Conservation (phyloP, 176 grass and related monocot genomes). For the Areca catechu region DNA sequence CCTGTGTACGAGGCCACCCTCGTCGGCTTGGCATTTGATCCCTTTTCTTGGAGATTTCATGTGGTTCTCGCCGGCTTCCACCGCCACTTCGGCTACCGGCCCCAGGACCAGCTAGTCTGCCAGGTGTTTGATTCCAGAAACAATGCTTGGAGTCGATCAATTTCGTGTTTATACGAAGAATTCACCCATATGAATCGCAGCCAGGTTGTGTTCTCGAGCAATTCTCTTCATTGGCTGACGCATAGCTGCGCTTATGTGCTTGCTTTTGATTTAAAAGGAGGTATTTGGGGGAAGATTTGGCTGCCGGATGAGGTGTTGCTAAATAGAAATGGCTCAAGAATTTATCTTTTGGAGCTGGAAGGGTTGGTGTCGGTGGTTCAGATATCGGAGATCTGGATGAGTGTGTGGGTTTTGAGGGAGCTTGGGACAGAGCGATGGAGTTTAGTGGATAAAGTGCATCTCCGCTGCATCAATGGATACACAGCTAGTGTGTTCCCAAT, state of each 20-base stretch:
- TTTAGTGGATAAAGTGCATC: conserved; percentile 28
- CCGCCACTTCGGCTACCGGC: conserved; percentile 30
- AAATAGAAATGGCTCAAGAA: conserved; percentile 13
- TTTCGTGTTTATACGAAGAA: conserved; percentile 23
- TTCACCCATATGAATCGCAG: conserved; percentile 44
- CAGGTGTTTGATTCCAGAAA: conserved; percentile 34
- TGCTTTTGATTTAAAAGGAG: conserved; percentile 23
- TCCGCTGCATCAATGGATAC: conserved; percentile 29
- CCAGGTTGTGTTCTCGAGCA: conserved; percentile 27
- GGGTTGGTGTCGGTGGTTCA: conserved; percentile 36
- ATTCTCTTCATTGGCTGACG: conserved; percentile 40
- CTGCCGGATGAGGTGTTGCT: conserved; percentile 26
- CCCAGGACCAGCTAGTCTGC: conserved; percentile 32
- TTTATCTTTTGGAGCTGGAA: conserved; percentile 39
- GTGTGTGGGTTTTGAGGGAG: conserved; percentile 29
- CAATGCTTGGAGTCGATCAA: conserved; percentile 32
- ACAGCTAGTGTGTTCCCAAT: conserved; percentile 31
- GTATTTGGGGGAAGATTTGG: conserved; percentile 30
- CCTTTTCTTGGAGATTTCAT: conserved; percentile 24
- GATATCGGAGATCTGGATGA: conserved; percentile 30
- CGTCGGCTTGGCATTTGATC: conserved; percentile 30
- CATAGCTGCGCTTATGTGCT: conserved; percentile 29
- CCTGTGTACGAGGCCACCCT: conserved; percentile 43
- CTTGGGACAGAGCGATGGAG: conserved; percentile 22
- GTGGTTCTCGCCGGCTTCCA: conserved; percentile 42